phyloP scores from a whole-genome alignment of 140 eudicot species.

The Stevia rebaudiana region DNA sequence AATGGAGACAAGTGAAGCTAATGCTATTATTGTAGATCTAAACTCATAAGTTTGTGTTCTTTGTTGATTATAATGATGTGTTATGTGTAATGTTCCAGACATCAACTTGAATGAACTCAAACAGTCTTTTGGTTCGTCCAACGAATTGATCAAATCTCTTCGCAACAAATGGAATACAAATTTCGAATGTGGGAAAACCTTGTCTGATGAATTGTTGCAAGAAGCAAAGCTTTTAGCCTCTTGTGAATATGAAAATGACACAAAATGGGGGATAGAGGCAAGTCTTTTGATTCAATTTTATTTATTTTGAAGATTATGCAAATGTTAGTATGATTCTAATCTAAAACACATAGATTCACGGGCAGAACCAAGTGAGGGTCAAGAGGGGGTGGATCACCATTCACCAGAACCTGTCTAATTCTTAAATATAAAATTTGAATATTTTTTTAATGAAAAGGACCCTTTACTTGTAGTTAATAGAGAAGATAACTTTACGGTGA shows the following conservation, averaged over 20 bases:
- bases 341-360: too few relatives aligned
- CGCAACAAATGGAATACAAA: background rate
- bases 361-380: too few relatives aligned
- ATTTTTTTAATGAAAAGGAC: too few relatives aligned
- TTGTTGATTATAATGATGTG: background rate
- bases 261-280: slow-evolving; percentile 76
- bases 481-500: too few relatives aligned
- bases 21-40: background rate
- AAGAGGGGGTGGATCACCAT: too few relatives aligned
- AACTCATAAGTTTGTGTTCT: background rate
- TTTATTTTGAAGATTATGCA: too few relatives aligned
- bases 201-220: slow-evolving; percentile 12
- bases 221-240: slow-evolving; percentile 43
- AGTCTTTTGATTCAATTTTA: slow-evolving; percentile 8
- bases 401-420: too few relatives aligned
- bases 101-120: slow-evolving; percentile 25
- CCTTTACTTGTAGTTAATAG: too few relatives aligned
- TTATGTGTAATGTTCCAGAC: slow-evolving; percentile 10
- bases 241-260: slow-evolving; percentile 47
- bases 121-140: slow-evolving; percentile 40
- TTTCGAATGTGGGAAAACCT: background rate
- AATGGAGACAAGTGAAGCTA: too few relatives aligned
- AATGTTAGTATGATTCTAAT: too few relatives aligned
- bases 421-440: too few relatives aligned
- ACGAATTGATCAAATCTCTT: slow-evolving; percentile 41